phyloP scores from a whole-genome alignment of 2,329 filamentous ascomycete species.

The Trematosphaeria pertusa region DNA sequence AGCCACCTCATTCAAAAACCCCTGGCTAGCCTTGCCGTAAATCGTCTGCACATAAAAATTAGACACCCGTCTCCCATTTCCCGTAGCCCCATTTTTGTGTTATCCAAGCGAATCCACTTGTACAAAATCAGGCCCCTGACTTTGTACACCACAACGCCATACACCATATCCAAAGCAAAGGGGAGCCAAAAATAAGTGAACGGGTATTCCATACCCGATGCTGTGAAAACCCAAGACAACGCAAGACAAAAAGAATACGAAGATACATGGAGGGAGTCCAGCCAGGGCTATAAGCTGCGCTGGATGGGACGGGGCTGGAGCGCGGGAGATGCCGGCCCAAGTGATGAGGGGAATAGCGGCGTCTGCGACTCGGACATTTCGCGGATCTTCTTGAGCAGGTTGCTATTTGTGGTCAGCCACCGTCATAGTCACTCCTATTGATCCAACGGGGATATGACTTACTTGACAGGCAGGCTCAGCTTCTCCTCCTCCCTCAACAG shows the following conservation, averaged over 20 bases:
- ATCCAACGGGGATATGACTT: constrained; percentile 23
- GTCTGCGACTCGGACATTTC: constrained; percentile 47
- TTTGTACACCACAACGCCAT: no score
- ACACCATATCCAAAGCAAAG: no score
- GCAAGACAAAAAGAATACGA: not conserved
- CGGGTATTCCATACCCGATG: not conserved
- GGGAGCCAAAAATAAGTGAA: not conserved
- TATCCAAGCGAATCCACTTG: no score
- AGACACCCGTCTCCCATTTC: no score
- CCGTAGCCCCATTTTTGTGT: no score
- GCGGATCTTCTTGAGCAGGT: constrained; percentile 56
- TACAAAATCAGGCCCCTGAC: no score
- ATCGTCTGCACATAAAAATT: no score
- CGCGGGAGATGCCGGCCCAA: not conserved
- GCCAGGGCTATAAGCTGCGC: constrained; percentile 3
- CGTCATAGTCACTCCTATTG: not conserved
- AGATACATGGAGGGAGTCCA: not conserved
- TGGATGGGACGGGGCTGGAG: constrained; percentile 8
- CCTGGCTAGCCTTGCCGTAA: no score
- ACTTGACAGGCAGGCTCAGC: constrained; percentile 50
- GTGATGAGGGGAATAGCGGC: constrained; percentile 28
- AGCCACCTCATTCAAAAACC: no score
- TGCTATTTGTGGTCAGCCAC: constrained; percentile 31
- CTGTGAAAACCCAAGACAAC: not conserved
- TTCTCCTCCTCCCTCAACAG: constrained; percentile 61